Evolutionary conservation across 768 basidiomycete genomes (phyloP).

Genomic region (Boletus coccyginus): DNA sequence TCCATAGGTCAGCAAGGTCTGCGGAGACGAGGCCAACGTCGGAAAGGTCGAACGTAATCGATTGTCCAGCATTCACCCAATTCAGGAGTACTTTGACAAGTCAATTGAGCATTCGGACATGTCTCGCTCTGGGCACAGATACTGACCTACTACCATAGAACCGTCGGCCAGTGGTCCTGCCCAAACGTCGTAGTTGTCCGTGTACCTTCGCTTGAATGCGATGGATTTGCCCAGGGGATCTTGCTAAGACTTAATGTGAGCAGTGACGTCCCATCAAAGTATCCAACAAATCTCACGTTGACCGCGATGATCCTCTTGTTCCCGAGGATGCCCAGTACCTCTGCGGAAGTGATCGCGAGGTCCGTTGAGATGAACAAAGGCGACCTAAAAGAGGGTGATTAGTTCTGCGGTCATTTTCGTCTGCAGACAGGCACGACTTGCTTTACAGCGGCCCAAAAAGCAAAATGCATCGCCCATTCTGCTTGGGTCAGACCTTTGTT

Average conservation of each 20-base stretch:
- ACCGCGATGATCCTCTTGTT: conserved; percentile 7
- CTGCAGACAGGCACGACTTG: background rate
- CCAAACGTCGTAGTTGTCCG: conserved; percentile 10
- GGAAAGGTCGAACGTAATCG: background rate
- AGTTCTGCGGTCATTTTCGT: background rate
- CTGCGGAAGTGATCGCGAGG: background rate
- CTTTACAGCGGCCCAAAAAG: conserved; percentile 15
- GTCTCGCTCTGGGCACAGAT: background rate
- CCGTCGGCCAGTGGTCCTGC: conserved; percentile 3
- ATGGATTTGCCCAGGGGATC: conserved; percentile 10
- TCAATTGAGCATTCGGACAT: background rate
- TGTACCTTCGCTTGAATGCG: conserved; percentile 7
- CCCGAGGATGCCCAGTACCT: conserved; percentile 1
- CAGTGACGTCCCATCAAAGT: background rate
- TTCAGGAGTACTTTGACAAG: conserved; percentile 1
- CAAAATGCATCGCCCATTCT: conserved; percentile 12
- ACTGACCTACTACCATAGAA: conserved; percentile 3
- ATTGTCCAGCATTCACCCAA: background rate
- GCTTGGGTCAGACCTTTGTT: conserved; percentile 39
- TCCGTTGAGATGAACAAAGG: conserved; percentile 12
- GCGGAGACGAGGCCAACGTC: conserved; percentile 1
- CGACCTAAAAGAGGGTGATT: background rate
- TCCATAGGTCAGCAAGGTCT: conserved; percentile 7
- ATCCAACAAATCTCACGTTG: background rate
- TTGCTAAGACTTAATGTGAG: conserved; percentile 7